Evolutionary conservation across 352 stramenopile genomes (phyloP).

Genomic region (Phytophthora fragariae): DNA sequence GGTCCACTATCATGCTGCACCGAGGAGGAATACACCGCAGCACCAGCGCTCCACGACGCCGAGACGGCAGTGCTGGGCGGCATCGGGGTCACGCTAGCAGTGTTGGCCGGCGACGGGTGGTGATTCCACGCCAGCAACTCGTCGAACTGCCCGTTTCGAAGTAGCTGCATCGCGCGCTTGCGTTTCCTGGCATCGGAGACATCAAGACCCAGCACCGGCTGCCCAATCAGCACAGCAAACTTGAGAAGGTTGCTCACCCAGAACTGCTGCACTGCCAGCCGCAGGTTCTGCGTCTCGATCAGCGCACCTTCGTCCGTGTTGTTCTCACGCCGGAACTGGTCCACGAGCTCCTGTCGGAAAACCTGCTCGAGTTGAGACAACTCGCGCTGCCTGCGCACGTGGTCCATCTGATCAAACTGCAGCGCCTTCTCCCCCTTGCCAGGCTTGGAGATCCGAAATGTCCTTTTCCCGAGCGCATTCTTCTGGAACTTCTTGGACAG

Average conservation of each 20-base stretch:
- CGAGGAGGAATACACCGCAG: conserved; percentile 36
- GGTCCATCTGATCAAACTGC: conserved; percentile 74
- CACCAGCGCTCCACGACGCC: conserved; percentile 34
- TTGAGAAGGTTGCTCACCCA: conserved; percentile 89
- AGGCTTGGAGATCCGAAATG: conserved; percentile 82
- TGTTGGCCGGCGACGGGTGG: conserved; percentile 48
- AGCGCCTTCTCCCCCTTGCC: conserved; percentile 68
- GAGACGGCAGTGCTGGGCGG: conserved; percentile 25
- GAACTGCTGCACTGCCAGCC: conserved; percentile 85
- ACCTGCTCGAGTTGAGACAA: conserved; percentile 76
- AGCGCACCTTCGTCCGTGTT: conserved; percentile 81
- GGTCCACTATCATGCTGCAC: conserved; percentile 36
- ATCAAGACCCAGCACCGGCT: conserved; percentile 77
- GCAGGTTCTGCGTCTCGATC: conserved; percentile 74
- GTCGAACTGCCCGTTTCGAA: conserved; percentile 81
- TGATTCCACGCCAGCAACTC: conserved; percentile 74
- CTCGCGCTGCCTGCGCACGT: conserved; percentile 72
- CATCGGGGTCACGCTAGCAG: conserved; percentile 51
- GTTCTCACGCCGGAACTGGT: conserved; percentile 86
- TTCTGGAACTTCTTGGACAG: conserved; percentile 92
- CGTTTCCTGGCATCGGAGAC: conserved; percentile 86
- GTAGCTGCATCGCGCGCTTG: conserved; percentile 79
- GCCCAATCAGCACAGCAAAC: conserved; percentile 78
- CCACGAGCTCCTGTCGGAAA: conserved; percentile 84
- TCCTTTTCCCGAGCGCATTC: conserved; percentile 87